Base-by-base conservation (phyloP, 148 eudicot species). In the Pharnaceum exiguum region DNA sequence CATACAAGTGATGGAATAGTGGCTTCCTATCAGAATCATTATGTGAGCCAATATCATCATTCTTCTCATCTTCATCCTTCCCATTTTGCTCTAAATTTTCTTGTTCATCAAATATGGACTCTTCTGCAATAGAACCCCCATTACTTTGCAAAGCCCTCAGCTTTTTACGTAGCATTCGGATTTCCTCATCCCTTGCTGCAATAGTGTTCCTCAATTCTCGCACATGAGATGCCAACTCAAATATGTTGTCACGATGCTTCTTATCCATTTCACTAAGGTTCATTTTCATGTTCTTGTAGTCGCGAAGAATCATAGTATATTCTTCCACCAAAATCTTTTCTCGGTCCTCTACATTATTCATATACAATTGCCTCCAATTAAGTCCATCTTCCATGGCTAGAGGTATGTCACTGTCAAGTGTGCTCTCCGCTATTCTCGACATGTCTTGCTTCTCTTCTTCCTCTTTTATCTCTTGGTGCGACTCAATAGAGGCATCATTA, bases 251-350 rank as follows among this genome's bases (percentile, higher is more conserved):
- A 13, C 77, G 59, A 37, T 78, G 75, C 63, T 75, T 73, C 71
- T 82, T 82, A 77, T 89, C 89, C 21, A 57, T 51, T 61, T 85
- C 89, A 62, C 60, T 67, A 19, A 89, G 80, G 63, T 80, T 79
- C 65, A 54, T 74, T 73, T 80, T 85, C 62, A 76, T 63, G 54
- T 79, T 83, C 62, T 85, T 89, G 35, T 71, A 89, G 68, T 78
- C 82, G 62, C 78, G 71, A 17, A 85, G 73, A 22, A 76, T 73
- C 23, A 76, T 60, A 19, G 83, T 76, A 68, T 89, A 89, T 73
- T 82, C 85, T 46, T 80, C 67, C 28, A 85, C 62, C 44, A 89
- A 57, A 60, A 89, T 61, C 63, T 65, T 85, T 64, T 85, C 93
- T 56, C 89, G 63, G 56, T 85, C 89, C 49, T 85, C 96, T 49